Conservation (phyloP, 371 early-diverging fungal genomes). For the Pancytospora philotis region DNA sequence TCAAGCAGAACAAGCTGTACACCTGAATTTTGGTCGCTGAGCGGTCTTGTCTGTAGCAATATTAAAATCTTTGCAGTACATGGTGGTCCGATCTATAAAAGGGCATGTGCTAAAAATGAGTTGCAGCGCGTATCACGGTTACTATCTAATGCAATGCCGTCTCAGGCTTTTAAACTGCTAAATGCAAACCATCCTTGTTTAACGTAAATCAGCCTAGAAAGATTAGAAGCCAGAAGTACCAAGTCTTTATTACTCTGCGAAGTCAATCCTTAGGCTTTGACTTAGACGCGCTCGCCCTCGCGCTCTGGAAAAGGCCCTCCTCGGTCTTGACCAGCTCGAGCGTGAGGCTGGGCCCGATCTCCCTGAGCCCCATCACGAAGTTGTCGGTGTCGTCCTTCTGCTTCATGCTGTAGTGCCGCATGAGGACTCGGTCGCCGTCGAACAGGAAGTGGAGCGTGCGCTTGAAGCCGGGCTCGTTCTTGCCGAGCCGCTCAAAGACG, state of each 20-base stretch:
- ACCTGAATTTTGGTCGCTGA: neutral
- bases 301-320: constrained; percentile 13
- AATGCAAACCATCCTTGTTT: no score
- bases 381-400: constrained; percentile 24
- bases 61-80: no score
- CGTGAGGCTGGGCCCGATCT: constrained; percentile 46
- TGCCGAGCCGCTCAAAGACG: constrained; percentile 21
- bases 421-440: constrained; percentile 31
- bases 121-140: no score
- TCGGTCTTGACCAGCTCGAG: constrained; percentile 31
- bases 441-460: constrained; percentile 34
- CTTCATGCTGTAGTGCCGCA: constrained; percentile 39
- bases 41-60: no score
- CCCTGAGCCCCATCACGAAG: constrained; percentile 30
- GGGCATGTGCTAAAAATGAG: no score
- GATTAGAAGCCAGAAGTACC: no score
- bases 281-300: constrained; percentile 1
- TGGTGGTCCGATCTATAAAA: no score
- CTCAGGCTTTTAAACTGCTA: no score
- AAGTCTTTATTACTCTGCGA: no score
- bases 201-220: no score
- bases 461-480: neutral
- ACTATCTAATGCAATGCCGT: no score
- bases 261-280: neutral
- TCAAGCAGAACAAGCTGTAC: constrained; percentile 3